These are phyloP conservation scores for Pythium dissimile DNA, from an alignment of 352 stramenopile genomes.

Conservation along the genomic window DNA sequence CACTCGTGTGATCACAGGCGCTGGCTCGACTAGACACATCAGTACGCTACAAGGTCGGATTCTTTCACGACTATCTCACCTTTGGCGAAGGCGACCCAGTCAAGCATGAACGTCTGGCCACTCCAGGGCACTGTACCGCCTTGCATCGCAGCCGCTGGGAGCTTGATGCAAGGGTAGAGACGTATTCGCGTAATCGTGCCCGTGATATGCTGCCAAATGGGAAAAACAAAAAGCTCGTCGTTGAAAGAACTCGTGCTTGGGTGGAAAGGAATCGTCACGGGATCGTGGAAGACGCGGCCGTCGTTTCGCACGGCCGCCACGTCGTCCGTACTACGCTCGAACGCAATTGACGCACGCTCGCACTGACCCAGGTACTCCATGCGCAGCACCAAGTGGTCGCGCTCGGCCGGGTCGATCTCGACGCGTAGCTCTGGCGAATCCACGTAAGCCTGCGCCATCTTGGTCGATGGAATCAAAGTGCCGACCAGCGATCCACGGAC, in stretches of 20 bases:
- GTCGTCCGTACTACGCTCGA: conserved; percentile 43
- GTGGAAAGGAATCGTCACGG: conserved; percentile 55
- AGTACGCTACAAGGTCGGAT: too few relatives aligned
- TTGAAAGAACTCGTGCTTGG: conserved; percentile 22
- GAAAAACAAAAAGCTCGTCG: conserved; percentile 58
- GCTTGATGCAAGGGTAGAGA: conserved; percentile 47
- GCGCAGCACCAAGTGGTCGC: conserved; percentile 51
- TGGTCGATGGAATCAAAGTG: conserved; percentile 35
- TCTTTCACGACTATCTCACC: conserved; percentile 25
- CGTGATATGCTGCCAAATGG: conserved; percentile 56
- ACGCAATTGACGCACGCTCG: conserved; percentile 45
- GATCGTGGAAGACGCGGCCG: conserved; percentile 34
- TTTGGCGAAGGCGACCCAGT: conserved; percentile 72
- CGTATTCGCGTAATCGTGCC: conserved; percentile 58
- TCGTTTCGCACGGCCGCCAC: conserved; percentile 25
- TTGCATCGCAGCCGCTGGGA: conserved; percentile 6
- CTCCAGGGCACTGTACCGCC: conserved; percentile 11
- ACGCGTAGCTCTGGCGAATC: conserved; percentile 59
- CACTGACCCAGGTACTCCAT: conserved; percentile 63
- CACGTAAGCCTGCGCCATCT: conserved; percentile 38
- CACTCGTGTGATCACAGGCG: conserved; percentile 69
- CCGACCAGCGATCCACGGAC: conserved; percentile 40
- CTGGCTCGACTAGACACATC: too few relatives aligned
- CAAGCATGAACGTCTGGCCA: conserved; percentile 66
- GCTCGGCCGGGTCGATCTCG: conserved; percentile 41